Percentiles rank a stretch among this genome's conserved stretches.
phyloP scores from a whole-genome alignment of 2,329 filamentous ascomycete species.

The Botrytis squamosa region DNA sequence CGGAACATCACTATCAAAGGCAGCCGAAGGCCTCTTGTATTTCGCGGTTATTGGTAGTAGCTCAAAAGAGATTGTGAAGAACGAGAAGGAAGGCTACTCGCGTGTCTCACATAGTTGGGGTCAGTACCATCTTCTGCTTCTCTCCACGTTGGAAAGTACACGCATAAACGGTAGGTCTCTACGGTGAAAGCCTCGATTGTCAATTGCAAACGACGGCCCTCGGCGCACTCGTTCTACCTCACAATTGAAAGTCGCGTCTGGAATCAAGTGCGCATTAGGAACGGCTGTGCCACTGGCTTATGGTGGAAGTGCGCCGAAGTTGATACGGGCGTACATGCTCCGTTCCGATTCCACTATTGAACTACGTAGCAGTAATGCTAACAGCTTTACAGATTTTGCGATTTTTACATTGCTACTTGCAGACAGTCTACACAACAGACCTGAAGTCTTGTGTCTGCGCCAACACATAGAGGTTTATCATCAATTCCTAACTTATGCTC shows the following conservation, averaged over 20 bases:
- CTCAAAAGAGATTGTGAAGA: neutral
- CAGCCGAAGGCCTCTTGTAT: neutral
- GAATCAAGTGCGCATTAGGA: neutral
- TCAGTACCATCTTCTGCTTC: neutral
- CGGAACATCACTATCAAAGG: neutral
- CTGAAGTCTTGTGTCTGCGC: neutral
- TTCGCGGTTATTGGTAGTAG: fast-evolving
- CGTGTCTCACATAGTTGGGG: no score
- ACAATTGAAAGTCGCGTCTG: neutral
- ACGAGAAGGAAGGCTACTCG: no score
- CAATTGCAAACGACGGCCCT: neutral
- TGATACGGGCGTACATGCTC: neutral
- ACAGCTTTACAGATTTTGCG: neutral
- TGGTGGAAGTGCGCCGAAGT: no score
- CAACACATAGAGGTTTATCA: neutral
- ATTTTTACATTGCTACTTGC: neutral
- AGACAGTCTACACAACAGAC: neutral
- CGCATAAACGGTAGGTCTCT: no score
- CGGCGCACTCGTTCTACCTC: neutral
- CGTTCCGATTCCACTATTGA: neutral
- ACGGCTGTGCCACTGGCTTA: neutral
- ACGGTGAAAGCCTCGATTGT: neutral
- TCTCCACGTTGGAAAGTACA: neutral
- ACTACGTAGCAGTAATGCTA: neutral
- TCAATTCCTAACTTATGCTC: neutral